Evolutionary conservation across 768 basidiomycete genomes (phyloP).

Genomic region (Tylopilus rubrobrunneus): DNA sequence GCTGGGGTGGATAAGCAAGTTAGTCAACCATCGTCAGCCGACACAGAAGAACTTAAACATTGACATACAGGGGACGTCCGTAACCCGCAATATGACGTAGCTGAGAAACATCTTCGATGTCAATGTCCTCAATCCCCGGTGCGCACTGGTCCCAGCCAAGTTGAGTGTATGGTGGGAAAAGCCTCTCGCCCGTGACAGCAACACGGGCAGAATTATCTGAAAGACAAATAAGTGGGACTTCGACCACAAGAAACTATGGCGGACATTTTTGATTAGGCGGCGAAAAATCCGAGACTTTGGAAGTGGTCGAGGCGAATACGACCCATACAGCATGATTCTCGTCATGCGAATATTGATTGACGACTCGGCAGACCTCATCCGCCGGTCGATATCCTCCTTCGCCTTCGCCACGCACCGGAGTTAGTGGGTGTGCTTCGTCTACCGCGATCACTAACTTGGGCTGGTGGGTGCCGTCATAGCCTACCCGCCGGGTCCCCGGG

Average conservation of each 20-base stretch:
- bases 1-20: neutral
- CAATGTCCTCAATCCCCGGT: neutral
- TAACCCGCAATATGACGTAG: neutral
- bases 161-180: conserved; percentile 8
- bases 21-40: neutral
- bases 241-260: neutral
- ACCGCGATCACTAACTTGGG: conserved; percentile 15
- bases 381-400: neutral
- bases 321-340: conserved; percentile 9
- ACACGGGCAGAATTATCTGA: conserved; percentile 8
- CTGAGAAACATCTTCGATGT: neutral
- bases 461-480: neutral
- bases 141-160: conserved; percentile 19
- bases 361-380: conserved; percentile 2
- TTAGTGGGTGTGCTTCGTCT: conserved; percentile 11
- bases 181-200: neutral
- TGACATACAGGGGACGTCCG: neutral
- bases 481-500: too few species aligned
- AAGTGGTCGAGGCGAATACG: conserved; percentile 15
- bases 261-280: conserved; percentile 1
- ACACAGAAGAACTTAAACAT: too few species aligned
- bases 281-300: conserved; percentile 5
- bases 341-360: conserved; percentile 7
- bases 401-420: neutral
- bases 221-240: neutral